Conservation (phyloP, 2,329 filamentous ascomycete genomes). For the Fusarium sp. region DNA sequence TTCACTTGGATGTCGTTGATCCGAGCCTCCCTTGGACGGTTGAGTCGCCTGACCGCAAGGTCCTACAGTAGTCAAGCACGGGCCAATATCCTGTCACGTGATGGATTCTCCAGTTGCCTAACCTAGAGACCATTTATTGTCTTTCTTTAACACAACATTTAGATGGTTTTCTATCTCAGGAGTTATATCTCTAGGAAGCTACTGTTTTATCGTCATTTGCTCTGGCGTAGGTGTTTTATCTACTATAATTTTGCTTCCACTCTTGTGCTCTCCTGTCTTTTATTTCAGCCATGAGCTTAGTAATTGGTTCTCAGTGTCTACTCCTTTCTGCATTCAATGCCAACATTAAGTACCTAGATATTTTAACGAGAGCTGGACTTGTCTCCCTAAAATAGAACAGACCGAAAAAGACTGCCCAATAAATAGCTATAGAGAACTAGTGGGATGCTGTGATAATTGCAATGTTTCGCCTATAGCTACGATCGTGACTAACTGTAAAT, state of each 20-base stretch:
- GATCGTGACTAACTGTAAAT: not conserved
- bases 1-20: slow-evolving; percentile 24
- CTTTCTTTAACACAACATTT: no score
- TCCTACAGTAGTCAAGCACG: slow-evolving; percentile 32
- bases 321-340: no score
- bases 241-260: no score
- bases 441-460: not conserved
- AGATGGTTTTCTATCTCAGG: no score
- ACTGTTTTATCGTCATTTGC: no score
- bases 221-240: no score
- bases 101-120: not conserved
- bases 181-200: no score
- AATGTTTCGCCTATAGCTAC: not conserved
- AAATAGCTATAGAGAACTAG: not conserved
- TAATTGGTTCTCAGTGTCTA: no score
- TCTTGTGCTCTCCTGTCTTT: no score
- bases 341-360: no score
- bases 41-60: slow-evolving; percentile 42
- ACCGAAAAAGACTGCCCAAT: not conserved
- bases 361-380: no score
- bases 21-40: slow-evolving; percentile 20
- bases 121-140: not conserved
- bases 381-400: not conserved
- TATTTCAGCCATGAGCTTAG: no score
- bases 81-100: slow-evolving; percentile 36